phyloP scores from a whole-genome alignment of 495 filamentous ascomycete species.

The Penicillium arizonense region DNA sequence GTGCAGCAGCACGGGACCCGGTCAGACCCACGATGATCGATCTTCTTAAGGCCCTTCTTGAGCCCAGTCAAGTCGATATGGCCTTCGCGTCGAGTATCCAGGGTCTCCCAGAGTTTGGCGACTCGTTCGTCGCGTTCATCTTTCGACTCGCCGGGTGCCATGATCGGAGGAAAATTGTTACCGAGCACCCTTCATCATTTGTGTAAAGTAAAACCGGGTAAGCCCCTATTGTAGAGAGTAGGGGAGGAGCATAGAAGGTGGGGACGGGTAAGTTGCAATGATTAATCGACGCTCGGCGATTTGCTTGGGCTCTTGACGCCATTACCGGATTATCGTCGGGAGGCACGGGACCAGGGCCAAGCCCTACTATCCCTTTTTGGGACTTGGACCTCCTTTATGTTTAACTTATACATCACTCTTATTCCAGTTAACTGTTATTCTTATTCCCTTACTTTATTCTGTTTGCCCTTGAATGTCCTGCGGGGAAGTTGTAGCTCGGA shows the following conservation, averaged over 20 bases:
- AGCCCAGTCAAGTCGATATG: slow-evolving; percentile 79
- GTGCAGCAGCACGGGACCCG: slow-evolving; percentile 24
- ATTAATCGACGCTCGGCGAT: slow-evolving; percentile 40
- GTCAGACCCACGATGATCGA: slow-evolving; percentile 83
- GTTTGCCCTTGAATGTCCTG: neutral
- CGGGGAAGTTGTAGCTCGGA: neutral
- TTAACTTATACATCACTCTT: slow-evolving; percentile 2
- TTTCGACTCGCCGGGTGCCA: slow-evolving; percentile 59
- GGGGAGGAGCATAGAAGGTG: slow-evolving; percentile 9
- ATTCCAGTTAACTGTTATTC: neutral
- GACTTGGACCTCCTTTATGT: slow-evolving; percentile 5
- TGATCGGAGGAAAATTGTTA: slow-evolving; percentile 40
- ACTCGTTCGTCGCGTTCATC: slow-evolving; percentile 73
- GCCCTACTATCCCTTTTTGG: slow-evolving; percentile 39
- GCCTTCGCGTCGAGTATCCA: slow-evolving; percentile 74
- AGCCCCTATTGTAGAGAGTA: neutral
- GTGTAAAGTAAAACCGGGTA: neutral
- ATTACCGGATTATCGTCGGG: slow-evolving; percentile 19
- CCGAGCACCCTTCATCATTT: slow-evolving; percentile 41
- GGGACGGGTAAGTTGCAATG: slow-evolving; percentile 24
- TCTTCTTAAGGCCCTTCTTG: slow-evolving; percentile 78
- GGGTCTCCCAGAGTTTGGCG: slow-evolving; percentile 72
- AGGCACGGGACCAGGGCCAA: slow-evolving; percentile 36
- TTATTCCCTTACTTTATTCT: neutral
- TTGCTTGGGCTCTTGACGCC: slow-evolving; percentile 37